Evolutionary conservation across 495 filamentous ascomycete genomes (phyloP).

Genomic region (Hyaloscypha hepaticicola): DNA sequence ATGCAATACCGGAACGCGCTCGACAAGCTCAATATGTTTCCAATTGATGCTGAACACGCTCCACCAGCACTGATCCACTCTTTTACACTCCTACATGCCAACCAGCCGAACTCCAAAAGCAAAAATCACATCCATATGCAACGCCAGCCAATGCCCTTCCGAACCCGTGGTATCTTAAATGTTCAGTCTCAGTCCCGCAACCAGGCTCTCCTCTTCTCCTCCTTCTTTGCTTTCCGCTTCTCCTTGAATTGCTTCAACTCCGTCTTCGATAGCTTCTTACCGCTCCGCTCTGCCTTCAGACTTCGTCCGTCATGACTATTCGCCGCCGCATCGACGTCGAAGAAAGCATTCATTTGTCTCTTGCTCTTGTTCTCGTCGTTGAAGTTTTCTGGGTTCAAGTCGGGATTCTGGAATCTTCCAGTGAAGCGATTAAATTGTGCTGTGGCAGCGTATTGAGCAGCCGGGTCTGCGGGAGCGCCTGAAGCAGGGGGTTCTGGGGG

Average conservation of each 20-base stretch:
- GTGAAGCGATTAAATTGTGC: conserved; percentile 92
- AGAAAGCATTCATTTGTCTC: conserved; percentile 91
- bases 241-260: conserved; percentile 76
- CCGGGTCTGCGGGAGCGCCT: conserved; percentile 31
- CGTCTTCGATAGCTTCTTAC: conserved; percentile 82
- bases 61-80: background rate
- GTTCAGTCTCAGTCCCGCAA: conserved; percentile 63
- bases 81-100: background rate
- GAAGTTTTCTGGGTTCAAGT: conserved; percentile 67
- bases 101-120: background rate
- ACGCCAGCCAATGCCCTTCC: background rate
- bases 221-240: conserved; percentile 75
- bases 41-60: background rate
- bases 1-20: too few species aligned
- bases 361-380: conserved; percentile 86
- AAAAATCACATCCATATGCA: background rate
- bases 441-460: conserved; percentile 57
- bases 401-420: conserved; percentile 71
- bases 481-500: conserved; percentile 27
- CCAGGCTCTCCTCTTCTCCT: conserved; percentile 93
- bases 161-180: conserved; percentile 1
- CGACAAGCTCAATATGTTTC: background rate
- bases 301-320: conserved; percentile 91
- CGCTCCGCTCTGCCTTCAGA: conserved; percentile 83
- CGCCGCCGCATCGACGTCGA: conserved; percentile 96